Conservation (phyloP, 2,329 filamentous ascomycete species). For the Pseudocercospora vitis region DNA sequence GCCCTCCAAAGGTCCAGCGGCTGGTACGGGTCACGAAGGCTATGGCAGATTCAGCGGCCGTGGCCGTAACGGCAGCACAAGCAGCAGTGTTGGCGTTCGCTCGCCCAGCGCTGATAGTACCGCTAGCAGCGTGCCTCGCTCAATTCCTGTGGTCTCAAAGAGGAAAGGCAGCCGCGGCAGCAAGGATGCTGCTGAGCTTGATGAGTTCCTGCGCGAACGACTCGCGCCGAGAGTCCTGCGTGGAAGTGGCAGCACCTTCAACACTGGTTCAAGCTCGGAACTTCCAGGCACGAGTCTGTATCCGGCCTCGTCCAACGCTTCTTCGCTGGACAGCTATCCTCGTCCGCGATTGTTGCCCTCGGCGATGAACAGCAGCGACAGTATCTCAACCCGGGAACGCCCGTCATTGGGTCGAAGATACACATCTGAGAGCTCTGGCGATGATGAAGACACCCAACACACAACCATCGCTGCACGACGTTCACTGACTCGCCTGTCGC, state of each 20-base stretch:
- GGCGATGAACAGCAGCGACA: conserved; percentile 25
- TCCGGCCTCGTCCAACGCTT: conserved; percentile 25
- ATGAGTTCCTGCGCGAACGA: conserved; percentile 48
- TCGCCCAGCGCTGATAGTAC: conserved; percentile 47
- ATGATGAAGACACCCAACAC: conserved; percentile 22
- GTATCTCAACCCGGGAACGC: conserved; percentile 18
- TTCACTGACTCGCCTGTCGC: conserved; percentile 24
- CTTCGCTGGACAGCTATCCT: conserved; percentile 26
- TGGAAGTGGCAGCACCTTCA: conserved; percentile 44
- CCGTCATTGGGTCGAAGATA: conserved; percentile 16
- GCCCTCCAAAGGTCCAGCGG: conserved; percentile 73
- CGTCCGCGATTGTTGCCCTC: conserved; percentile 34
- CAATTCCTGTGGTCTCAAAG: conserved; percentile 29
- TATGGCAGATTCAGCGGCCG: conserved; percentile 68
- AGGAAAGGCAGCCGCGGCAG: conserved; percentile 44
- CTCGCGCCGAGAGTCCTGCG: conserved; percentile 48
- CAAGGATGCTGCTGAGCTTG: conserved; percentile 45
- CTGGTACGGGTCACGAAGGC: conserved; percentile 92
- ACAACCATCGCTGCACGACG: conserved; percentile 23
- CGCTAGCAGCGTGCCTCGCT: conserved; percentile 39
- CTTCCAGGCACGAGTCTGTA: conserved; percentile 7
- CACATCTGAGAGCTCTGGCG: conserved; percentile 30
- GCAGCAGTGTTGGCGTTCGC: conserved; percentile 50
- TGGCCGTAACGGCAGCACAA: conserved; percentile 63
- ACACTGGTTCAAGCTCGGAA: conserved; percentile 23